Base-by-base conservation (phyloP, 768 basidiomycete genomes). In the Tubosaeta sp. region DNA sequence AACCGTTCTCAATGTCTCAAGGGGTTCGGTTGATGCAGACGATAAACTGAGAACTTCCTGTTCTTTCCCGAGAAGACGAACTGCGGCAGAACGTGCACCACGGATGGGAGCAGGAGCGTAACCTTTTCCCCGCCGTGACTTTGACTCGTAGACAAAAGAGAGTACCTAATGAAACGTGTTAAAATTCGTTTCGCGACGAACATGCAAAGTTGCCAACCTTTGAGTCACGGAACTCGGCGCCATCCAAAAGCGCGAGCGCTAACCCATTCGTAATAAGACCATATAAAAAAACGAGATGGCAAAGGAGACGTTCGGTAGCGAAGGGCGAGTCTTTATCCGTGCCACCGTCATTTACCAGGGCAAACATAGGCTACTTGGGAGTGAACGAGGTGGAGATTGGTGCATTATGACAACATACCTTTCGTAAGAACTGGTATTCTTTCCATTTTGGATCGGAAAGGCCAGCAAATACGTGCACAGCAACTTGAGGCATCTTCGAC, bases 301-400 rank as follows among this genome's bases (percentile, higher is more conserved):
- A 56, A 2, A 86, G 68, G 14, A 75, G 63, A 19, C 69, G 64
- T 25, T 61, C 65, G 1, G 62, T 49, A 7, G 53, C 46, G 10
- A 60, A 51, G 19, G 49, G 36, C 40, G 39, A 57, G 21, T 48
- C 46, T 6, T 44, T 36, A 19, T 56, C 54, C 8, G 62, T 50
- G 8, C 73, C 78, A 8, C 81, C 83, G 48, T 83, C 83, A 52
- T 79, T 76, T 18, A 73, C 68, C 67, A 87, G 70, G 25, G 79
- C 72, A 49, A 85, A 86, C 83, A 87, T 84, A 1, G 86, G 85
- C 82, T 86, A 53, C 27, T 30, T 13, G 8, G 35, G 3, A 6
- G 42, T 71, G 38, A 67, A 52, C 14, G 29, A 22, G 35, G 25
- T 30, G 35, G 11, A 32, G 5, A 42, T 7, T 4, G 10, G 6